A percentile compares a stretch with the other conserved stretches of the same genome.
Conservation (phyloP, 805 yeast species). For the Candida caryicola region DNA sequence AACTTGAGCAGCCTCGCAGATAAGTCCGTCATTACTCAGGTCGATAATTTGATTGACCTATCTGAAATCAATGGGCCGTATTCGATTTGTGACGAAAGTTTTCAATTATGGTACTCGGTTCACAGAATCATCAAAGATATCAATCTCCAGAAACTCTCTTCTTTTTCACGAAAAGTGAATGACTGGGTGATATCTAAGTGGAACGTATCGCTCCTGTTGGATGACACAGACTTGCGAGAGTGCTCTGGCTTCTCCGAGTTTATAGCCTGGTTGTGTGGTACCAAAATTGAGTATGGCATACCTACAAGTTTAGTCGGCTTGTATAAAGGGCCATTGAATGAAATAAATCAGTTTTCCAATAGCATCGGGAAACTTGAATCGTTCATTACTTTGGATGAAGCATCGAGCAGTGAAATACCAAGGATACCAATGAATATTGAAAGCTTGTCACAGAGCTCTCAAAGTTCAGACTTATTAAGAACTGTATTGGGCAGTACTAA, state of each 20-base stretch:
- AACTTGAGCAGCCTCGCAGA: constrained; percentile 28
- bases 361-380: constrained; percentile 3
- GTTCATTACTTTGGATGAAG: constrained; percentile 8
- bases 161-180: constrained; percentile 28
- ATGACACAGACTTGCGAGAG: constrained; percentile 35
- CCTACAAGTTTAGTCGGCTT: background rate
- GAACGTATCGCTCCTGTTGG: constrained; percentile 37
- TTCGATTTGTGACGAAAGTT: constrained; percentile 42
- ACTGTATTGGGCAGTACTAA: constrained; percentile 10
- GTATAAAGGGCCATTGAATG: constrained; percentile 10
- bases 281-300: background rate
- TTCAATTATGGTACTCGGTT: constrained; percentile 53
- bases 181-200: constrained; percentile 55
- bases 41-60: constrained; percentile 50
- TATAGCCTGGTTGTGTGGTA: constrained; percentile 45
- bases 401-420: background rate
- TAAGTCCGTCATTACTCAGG: constrained; percentile 40
- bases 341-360: constrained; percentile 4
- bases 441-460: constrained; percentile 4
- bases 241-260: constrained; percentile 29
- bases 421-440: constrained; percentile 2
- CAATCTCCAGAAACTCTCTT: constrained; percentile 25
- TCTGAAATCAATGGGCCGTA: constrained; percentile 64
- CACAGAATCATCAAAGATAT: constrained; percentile 34
- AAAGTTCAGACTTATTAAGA: constrained; percentile 6